These are phyloP conservation scores for Epithemia pelagica DNA, from an alignment of 108 stramenopile genomes.

Conservation along the genomic window DNA sequence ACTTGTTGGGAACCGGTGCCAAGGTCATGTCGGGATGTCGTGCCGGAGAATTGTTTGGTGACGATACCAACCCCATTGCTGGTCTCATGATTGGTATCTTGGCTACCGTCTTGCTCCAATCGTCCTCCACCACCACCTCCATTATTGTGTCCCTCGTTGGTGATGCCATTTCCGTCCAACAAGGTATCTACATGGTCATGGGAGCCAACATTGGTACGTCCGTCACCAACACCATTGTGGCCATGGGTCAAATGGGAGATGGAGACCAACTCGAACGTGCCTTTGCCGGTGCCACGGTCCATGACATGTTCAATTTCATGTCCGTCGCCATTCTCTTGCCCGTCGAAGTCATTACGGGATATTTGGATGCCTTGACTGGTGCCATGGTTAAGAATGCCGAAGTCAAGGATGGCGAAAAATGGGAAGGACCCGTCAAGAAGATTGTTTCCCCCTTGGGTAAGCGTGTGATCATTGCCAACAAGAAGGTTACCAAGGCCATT, in stretches of 20 bases:
- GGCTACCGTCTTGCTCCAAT: conserved; percentile 80
- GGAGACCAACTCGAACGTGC: conserved; percentile 82
- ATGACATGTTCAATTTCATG: conserved; percentile 89
- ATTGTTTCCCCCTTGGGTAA: conserved; percentile 62
- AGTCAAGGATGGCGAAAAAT: conserved; percentile 45
- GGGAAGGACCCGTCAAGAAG: conserved; percentile 77
- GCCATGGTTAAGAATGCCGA: conserved; percentile 50
- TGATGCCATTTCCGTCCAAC: conserved; percentile 49
- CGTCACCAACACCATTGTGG: conserved; percentile 83
- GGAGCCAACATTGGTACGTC: conserved; percentile 88
- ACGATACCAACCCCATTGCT: conserved; percentile 80
- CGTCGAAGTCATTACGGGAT: conserved; percentile 55
- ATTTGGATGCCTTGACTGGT: conserved; percentile 47
- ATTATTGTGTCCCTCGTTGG: conserved; percentile 82
- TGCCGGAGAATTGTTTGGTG: conserved; percentile 72
- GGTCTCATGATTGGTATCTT: conserved; percentile 79
- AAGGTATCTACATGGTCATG: conserved; percentile 87
- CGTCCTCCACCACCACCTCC: conserved; percentile 83
- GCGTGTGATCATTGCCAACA: conserved; percentile 72
- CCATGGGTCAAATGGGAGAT: conserved; percentile 83
- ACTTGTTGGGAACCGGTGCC: conserved; percentile 68
- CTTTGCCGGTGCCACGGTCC: conserved; percentile 87
- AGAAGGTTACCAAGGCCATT: conserved; percentile 61
- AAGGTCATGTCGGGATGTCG: conserved; percentile 79
- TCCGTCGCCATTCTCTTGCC: conserved; percentile 76